Conservation (phyloP, 2,329 filamentous ascomycete species). For the Cytospora mali region DNA sequence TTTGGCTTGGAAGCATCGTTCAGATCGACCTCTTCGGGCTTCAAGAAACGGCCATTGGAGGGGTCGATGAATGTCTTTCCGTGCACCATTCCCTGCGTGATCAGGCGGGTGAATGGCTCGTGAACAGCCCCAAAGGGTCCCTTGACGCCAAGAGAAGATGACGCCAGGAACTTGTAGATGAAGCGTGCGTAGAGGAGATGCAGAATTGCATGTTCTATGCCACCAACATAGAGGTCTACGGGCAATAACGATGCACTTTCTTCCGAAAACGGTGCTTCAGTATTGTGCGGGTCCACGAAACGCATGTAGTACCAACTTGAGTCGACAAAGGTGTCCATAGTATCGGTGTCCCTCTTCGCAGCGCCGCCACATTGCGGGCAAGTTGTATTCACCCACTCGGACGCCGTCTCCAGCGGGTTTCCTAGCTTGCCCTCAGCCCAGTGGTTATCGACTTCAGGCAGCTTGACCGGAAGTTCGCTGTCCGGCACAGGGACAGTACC, state of each 20-base stretch:
- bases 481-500: slow-evolving; percentile 79
- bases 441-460: slow-evolving; percentile 70
- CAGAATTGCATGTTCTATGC: slow-evolving; percentile 87
- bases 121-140: slow-evolving; percentile 43
- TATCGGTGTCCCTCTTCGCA: slow-evolving; percentile 84
- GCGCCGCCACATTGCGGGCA: slow-evolving; percentile 74
- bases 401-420: slow-evolving; percentile 73
- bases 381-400: slow-evolving; percentile 72
- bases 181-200: slow-evolving; percentile 89
- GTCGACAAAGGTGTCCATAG: slow-evolving; percentile 96
- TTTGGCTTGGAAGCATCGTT: slow-evolving; percentile 57
- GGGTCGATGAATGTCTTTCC: slow-evolving; percentile 82
- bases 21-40: slow-evolving; percentile 72
- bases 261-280: slow-evolving; percentile 62
- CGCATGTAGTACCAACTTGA: slow-evolving; percentile 93
- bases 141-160: slow-evolving; percentile 51
- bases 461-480: slow-evolving; percentile 72
- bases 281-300: slow-evolving; percentile 72
- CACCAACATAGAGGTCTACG: slow-evolving; percentile 86
- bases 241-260: slow-evolving; percentile 62
- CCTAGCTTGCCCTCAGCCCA: slow-evolving; percentile 71
- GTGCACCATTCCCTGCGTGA: slow-evolving; percentile 93
- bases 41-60: slow-evolving; percentile 73
- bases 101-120: slow-evolving; percentile 81
- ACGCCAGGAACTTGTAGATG: slow-evolving; percentile 82